A percentile compares a stretch with the other conserved stretches of the same genome.
Conservation (phyloP, 805 yeast genomes). For the Spathaspora boniae region DNA sequence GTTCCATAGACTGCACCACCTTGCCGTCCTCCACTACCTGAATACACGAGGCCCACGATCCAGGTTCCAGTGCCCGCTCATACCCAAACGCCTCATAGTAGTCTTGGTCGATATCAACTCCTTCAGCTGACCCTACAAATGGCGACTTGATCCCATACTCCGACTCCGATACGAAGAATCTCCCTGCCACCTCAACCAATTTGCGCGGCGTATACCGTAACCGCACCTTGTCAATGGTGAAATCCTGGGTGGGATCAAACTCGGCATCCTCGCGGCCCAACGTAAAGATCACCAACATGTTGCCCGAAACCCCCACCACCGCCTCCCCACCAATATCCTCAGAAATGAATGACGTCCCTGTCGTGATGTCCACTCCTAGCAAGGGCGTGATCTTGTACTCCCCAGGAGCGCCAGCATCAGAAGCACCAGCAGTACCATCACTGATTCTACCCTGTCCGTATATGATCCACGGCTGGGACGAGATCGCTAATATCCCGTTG, state of each 20-base stretch:
- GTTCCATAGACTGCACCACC: slow-evolving; percentile 42
- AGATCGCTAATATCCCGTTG: slow-evolving; percentile 45
- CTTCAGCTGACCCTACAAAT: slow-evolving; percentile 4
- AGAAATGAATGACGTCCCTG: slow-evolving; percentile 54
- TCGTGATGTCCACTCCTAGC: slow-evolving; percentile 37
- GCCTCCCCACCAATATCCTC: slow-evolving; percentile 63
- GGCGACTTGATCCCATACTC: slow-evolving; percentile 32
- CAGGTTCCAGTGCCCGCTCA: slow-evolving; percentile 13
- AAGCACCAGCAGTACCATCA: too few species aligned
- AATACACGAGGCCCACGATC: slow-evolving; percentile 51
- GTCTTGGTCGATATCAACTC: slow-evolving; percentile 23
- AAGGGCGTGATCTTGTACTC: slow-evolving; percentile 48
- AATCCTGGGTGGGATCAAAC: slow-evolving; percentile 24
- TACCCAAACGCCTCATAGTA: slow-evolving; percentile 47
- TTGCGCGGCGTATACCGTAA: slow-evolving; percentile 52
- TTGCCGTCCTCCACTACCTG: slow-evolving; percentile 41
- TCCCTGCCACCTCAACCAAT: slow-evolving; percentile 22
- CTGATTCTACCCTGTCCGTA: too few species aligned
- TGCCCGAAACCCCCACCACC: slow-evolving; percentile 56
- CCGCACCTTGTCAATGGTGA: slow-evolving; percentile 28
- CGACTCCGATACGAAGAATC: slow-evolving; percentile 43
- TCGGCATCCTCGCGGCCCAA: slow-evolving; percentile 39
- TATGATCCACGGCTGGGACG: slow-evolving; percentile 56
- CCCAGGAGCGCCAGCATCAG: slow-evolving; percentile 21
- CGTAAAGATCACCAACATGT: slow-evolving; percentile 52